A percentile compares a stretch with the other conserved stretches of the same genome.
phyloP scores from a whole-genome alignment of 1,284 basidiomycete genomes.

The Ceratorhiza oryzae-sativae region DNA sequence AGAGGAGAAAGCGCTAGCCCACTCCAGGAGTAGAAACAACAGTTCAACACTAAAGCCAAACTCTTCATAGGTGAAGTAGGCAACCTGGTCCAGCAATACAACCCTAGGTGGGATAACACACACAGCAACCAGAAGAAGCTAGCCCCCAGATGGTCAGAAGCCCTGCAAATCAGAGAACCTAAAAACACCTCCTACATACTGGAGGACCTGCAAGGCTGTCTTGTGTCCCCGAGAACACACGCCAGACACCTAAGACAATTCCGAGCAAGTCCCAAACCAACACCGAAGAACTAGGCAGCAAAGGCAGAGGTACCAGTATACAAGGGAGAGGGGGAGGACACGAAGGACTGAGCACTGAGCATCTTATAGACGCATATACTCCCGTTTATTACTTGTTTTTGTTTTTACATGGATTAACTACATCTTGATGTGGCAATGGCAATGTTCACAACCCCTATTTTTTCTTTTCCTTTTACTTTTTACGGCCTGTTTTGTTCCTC shows the following conservation, averaged over 20 bases:
- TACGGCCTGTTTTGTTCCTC: background rate
- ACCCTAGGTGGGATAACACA: conserved; percentile 32
- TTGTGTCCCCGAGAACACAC: conserved; percentile 1
- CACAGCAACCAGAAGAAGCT: conserved; percentile 38
- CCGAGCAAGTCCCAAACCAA: background rate
- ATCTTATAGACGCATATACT: background rate
- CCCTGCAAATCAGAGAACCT: conserved; percentile 14
- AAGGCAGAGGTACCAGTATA: background rate
- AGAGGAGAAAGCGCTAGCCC: conserved; percentile 3
- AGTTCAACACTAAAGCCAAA: conserved; percentile 33
- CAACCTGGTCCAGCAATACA: conserved; percentile 41
- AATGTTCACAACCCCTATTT: too few relatives aligned
- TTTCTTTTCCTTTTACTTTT: too few relatives aligned
- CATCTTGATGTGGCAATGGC: too few relatives aligned
- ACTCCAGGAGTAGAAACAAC: conserved; percentile 28
- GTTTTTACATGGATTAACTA: too few relatives aligned
- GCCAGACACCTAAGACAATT: conserved; percentile 1
- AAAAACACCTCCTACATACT: conserved; percentile 31
- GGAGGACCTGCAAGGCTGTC: conserved; percentile 4
- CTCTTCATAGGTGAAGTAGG: conserved; percentile 8
- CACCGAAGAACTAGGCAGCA: background rate
- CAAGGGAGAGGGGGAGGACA: background rate
- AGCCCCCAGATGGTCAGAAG: conserved; percentile 32
- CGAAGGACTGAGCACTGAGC: background rate
- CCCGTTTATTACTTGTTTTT: background rate